A percentile compares a stretch with the other conserved stretches of the same genome.
Conservation (phyloP, 352 stramenopile species). For the Phytopythium boreale region DNA sequence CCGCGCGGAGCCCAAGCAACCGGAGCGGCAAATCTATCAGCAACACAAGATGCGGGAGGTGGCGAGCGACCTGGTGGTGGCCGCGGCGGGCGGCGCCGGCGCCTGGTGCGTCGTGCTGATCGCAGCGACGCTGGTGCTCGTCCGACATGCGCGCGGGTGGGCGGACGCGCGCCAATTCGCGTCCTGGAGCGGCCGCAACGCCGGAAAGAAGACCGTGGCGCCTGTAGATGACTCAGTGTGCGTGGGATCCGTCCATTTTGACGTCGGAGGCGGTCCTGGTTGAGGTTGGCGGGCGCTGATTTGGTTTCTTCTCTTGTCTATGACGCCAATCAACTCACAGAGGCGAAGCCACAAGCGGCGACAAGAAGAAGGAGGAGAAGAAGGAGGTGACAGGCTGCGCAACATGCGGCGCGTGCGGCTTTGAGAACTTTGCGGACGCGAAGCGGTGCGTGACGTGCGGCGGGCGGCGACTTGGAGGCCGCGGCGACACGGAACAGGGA, state of each 20-base stretch:
- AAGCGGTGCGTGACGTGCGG: conserved; percentile 33
- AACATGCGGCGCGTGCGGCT: conserved; percentile 37
- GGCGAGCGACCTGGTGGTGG: conserved; percentile 9
- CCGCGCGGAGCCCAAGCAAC: conserved; percentile 7
- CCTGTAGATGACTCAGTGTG: neutral
- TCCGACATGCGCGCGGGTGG: conserved; percentile 7
- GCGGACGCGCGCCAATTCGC: neutral
- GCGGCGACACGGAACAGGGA: neutral
- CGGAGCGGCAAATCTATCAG: neutral
- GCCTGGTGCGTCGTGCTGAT: conserved; percentile 27
- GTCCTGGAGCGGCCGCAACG: neutral
- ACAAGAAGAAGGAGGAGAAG: conserved; percentile 37
- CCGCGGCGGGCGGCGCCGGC: conserved; percentile 13
- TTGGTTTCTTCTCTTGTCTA: neutral
- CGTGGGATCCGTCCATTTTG: neutral
- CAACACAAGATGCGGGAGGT: neutral
- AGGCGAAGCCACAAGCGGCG: neutral
- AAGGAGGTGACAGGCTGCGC: conserved; percentile 30
- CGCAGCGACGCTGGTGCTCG: conserved; percentile 15
- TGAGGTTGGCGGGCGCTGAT: neutral
- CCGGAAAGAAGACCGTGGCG: neutral
- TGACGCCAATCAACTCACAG: neutral
- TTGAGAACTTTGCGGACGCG: conserved; percentile 45
- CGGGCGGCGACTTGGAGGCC: neutral
- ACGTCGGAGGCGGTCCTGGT: neutral